Percentiles rank a stretch among this genome's conserved stretches.
These are phyloP conservation scores for Nitzschia putrida DNA, from an alignment of 108 stramenopile genomes.

Conservation along the genomic window DNA sequence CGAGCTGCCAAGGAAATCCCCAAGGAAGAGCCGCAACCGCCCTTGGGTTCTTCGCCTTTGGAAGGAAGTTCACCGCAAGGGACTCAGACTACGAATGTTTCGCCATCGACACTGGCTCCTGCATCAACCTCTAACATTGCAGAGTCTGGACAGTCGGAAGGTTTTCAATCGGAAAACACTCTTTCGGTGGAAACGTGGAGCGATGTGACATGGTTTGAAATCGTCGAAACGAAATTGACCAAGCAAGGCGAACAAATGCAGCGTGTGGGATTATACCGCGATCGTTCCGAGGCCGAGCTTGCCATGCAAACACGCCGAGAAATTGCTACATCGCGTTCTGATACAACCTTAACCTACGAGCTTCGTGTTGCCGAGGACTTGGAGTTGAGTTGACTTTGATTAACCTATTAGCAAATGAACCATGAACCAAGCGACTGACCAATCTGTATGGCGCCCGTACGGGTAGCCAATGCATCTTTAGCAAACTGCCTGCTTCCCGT, in stretches of 20 bases:
- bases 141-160: too few relatives aligned
- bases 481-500: too few relatives aligned
- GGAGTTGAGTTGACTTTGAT: too few relatives aligned
- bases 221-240: slow-evolving; percentile 9
- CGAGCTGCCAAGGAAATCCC: not conserved
- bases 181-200: too few relatives aligned
- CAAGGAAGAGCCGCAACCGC: not conserved
- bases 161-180: too few relatives aligned
- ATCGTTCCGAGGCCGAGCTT: slow-evolving; percentile 26
- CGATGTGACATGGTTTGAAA: slow-evolving; percentile 17
- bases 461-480: too few relatives aligned
- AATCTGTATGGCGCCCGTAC: too few relatives aligned
- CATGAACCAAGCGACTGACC: too few relatives aligned
- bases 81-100: not conserved
- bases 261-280: slow-evolving; percentile 29
- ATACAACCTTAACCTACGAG: not conserved
- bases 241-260: not conserved
- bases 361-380: too few relatives aligned
- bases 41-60: not conserved
- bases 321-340: slow-evolving; percentile 15
- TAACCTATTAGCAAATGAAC: too few relatives aligned
- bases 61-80: not conserved
- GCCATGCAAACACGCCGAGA: slow-evolving; percentile 29
- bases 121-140: too few relatives aligned
- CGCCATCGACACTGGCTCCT: too few relatives aligned